Base-by-base conservation (phyloP, 225 moss, liverwort and hornwort species). In the Marchantia polymorpha region DNA sequence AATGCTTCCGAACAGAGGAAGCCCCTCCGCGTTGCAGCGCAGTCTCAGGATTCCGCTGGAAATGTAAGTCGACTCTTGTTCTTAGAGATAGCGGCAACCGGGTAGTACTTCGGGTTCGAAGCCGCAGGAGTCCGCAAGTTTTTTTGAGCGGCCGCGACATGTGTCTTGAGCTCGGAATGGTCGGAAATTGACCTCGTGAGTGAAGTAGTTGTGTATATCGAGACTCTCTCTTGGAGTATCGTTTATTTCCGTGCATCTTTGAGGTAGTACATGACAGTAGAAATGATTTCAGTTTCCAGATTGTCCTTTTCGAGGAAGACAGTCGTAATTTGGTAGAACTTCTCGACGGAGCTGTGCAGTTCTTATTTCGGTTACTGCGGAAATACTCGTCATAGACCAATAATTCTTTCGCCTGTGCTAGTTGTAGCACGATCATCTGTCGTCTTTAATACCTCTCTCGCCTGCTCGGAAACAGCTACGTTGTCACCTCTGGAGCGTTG, bases 31-130 rank as follows among this genome's bases (percentile, higher is more conserved):
- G 56, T 75, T 22, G 60, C 78, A 8, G 78, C 76, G 25, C 74
- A 83, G 31, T 31, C 79, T 55, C 83, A 79, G 52, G 83, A 87
- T 8, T 71, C 74, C 56, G 68, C 54, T 8, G 78, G 39, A 30
- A 79, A 50, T 79, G 78, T 79, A 79, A 69, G 78, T 68, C 22
- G 17, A 50, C 51, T 7, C 16, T 60, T 60, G 6, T 60, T 22
- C n/a, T 60, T 17, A 60, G 60, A 60, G 60, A 60, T 0, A 60
- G 29, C 25, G 29, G 25, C 58, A 16, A 1, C 6, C 16, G 20
- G 58, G 20, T 58, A 16, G 58, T 15, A 58, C 17, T 17, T 15
- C 19, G 58, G 58, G 15, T 58, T 58, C 16, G 58, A 12, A 58
- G 7, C 58, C 58, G 17, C 4, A 58, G 0, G 20, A 58, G 58